These are phyloP conservation scores for Hippophae gyantsensis DNA, from an alignment of 306 rosid species.

Conservation along the genomic window DNA sequence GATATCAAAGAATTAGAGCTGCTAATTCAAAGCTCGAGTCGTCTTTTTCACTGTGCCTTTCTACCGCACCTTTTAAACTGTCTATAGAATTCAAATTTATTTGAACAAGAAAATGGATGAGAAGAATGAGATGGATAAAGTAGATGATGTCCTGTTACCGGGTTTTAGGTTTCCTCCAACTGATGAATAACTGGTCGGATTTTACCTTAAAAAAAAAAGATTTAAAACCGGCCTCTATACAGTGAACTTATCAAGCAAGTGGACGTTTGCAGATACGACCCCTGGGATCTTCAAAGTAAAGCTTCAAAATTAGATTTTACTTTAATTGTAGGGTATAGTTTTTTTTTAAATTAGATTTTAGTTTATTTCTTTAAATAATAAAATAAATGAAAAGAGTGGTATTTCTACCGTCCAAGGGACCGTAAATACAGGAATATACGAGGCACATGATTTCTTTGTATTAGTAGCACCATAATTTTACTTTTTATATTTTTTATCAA, in stretches of 20 bases:
- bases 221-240: constrained; percentile 50
- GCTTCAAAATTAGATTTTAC: not conserved
- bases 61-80: not conserved
- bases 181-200: constrained; percentile 70
- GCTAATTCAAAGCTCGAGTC: constrained; percentile 11
- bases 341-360: too few relatives aligned
- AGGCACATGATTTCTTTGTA: too few relatives aligned
- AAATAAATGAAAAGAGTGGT: constrained; percentile 92
- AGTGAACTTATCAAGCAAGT: constrained; percentile 69
- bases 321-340: too few relatives aligned
- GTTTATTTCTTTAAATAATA: too few relatives aligned
- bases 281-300: constrained; percentile 94
- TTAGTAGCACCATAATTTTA: too few relatives aligned
- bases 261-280: constrained; percentile 64
- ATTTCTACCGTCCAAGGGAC: constrained; percentile 75
- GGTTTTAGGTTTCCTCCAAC: constrained; percentile 83
- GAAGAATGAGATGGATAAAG: constrained; percentile 44
- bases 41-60: constrained; percentile 3
- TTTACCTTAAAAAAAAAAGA: constrained; percentile 52
- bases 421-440: constrained; percentile 47
- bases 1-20: constrained; percentile 13
- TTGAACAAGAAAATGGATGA: constrained; percentile 35
- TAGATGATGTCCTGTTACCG: constrained; percentile 56
- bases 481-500: too few relatives aligned
- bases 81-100: not conserved